These are phyloP conservation scores for Wilhelminamyces savonicus DNA, from an alignment of 805 yeast genomes.

Conservation along the genomic window DNA sequence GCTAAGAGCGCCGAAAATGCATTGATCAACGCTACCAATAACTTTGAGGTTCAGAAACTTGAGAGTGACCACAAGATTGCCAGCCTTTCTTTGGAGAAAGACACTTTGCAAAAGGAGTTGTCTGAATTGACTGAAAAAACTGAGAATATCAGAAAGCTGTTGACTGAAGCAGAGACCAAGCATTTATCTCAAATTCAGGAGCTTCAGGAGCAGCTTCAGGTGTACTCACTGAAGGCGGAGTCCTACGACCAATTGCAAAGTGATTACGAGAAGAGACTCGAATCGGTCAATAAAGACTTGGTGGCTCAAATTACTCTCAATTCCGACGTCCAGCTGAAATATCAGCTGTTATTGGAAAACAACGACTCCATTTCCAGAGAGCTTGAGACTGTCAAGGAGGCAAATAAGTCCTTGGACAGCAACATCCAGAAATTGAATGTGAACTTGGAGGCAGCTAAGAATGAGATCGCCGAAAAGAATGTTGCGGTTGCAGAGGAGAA, in stretches of 20 bases:
- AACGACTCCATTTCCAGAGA: slow-evolving; percentile 46
- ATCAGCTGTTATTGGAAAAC: slow-evolving; percentile 48
- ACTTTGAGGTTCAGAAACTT: slow-evolving; percentile 39
- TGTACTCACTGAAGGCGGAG: slow-evolving; percentile 20
- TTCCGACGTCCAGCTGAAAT: slow-evolving; percentile 44
- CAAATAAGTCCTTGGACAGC: slow-evolving; percentile 9
- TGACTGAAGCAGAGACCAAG: slow-evolving; percentile 3
- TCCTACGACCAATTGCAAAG: slow-evolving; percentile 27
- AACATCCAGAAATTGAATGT: too few species aligned
- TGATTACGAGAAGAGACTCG: slow-evolving; percentile 25
- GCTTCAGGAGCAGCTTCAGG: slow-evolving; percentile 17
- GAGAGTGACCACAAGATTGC: slow-evolving; percentile 17
- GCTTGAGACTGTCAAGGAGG: slow-evolving; percentile 11
- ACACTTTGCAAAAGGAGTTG: slow-evolving; percentile 9
- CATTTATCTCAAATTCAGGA: slow-evolving; percentile 11
- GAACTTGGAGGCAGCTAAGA: too few species aligned
- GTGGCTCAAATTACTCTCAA: slow-evolving; percentile 41
- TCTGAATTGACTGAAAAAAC: slow-evolving; percentile 14
- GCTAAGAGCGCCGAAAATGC: slow-evolving; percentile 65
- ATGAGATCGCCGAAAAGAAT: too few species aligned
- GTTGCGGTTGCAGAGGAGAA: slow-evolving; percentile 15
- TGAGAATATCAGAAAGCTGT: slow-evolving; percentile 6
- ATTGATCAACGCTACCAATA: slow-evolving; percentile 44
- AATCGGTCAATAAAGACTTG: slow-evolving; percentile 23
- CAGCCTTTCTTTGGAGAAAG: slow-evolving; percentile 17